Conservation (phyloP, 768 basidiomycete species). For the Calvatia gigantea region DNA sequence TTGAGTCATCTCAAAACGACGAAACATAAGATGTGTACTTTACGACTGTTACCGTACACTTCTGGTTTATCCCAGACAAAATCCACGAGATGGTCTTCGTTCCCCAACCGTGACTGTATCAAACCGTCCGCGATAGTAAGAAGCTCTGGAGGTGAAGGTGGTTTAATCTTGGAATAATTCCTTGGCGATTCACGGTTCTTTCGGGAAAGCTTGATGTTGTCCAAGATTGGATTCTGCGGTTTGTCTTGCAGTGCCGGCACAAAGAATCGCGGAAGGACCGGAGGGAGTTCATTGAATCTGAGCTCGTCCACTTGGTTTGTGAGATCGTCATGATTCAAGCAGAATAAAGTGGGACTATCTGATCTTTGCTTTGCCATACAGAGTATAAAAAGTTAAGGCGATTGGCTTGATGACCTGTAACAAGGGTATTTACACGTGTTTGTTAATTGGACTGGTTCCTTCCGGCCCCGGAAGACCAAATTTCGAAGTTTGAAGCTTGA, state of each 20-base stretch:
- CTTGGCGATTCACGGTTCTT: slow-evolving; percentile 17
- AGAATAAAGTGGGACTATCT: slow-evolving; percentile 5
- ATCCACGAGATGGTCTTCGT: slow-evolving; percentile 18
- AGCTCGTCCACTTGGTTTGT: not conserved
- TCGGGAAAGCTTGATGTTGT: slow-evolving; percentile 38
- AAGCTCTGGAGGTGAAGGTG: slow-evolving; percentile 27
- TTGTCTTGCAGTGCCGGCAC: slow-evolving; percentile 65
- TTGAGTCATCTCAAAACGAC: not conserved
- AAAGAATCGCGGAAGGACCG: slow-evolving; percentile 48
- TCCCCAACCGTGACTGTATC: slow-evolving; percentile 2
- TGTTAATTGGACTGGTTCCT: no score
- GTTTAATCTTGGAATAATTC: not conserved
- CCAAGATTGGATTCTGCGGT: slow-evolving; percentile 78
- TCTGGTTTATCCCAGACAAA: slow-evolving; percentile 11
- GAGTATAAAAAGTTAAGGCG: not conserved
- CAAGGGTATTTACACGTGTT: no score
- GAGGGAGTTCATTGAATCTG: slow-evolving; percentile 27
- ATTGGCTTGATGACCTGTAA: no score
- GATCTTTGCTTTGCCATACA: not conserved
- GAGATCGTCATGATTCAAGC: slow-evolving; percentile 2
- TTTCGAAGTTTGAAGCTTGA: no score
- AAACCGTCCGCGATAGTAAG: slow-evolving; percentile 19
- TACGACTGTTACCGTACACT: slow-evolving; percentile 15
- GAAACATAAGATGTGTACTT: slow-evolving; percentile 20
- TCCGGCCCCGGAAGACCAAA: no score